A percentile compares a stretch with the other conserved stretches of the same genome.
Conservation (phyloP, 352 stramenopile genomes). For the Pythium phragmiticola region DNA sequence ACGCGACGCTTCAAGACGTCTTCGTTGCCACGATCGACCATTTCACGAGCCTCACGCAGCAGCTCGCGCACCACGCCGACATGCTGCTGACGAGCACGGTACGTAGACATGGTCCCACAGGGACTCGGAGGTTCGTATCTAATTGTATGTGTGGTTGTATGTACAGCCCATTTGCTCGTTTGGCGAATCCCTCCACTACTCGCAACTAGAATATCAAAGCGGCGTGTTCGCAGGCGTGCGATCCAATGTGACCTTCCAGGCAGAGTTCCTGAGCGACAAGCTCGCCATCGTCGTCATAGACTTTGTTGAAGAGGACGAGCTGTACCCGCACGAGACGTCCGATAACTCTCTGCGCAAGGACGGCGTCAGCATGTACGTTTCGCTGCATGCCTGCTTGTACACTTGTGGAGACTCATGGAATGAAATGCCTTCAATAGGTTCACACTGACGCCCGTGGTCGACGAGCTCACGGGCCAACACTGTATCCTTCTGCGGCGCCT, state of each 20-base stretch:
- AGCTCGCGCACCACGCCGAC: constrained; percentile 38
- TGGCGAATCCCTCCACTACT: constrained; percentile 35
- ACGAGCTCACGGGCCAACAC: constrained; percentile 33
- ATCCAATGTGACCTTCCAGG: constrained; percentile 37
- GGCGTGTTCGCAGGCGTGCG: constrained; percentile 38
- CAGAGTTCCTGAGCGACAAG: constrained; percentile 35
- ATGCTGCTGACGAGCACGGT: constrained; percentile 34
- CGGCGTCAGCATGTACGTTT: constrained; percentile 21
- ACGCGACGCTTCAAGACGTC: constrained; percentile 32
- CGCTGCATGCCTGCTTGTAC: background rate
- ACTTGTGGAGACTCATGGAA: background rate
- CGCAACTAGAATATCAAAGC: constrained; percentile 37
- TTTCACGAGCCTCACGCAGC: constrained; percentile 31
- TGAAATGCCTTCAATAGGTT: constrained; percentile 21
- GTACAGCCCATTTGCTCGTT: constrained; percentile 33
- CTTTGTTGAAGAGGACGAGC: constrained; percentile 46
- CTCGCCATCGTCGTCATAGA: constrained; percentile 36
- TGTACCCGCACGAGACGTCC: constrained; percentile 32
- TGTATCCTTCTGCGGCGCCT: constrained; percentile 52
- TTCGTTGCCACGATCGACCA: constrained; percentile 38
- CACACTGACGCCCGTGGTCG: constrained; percentile 33
- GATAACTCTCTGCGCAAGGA: constrained; percentile 36
- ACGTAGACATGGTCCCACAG: background rate
- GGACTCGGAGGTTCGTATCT: background rate
- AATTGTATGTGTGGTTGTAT: background rate